Evolutionary conservation across 2,329 filamentous ascomycete species (phyloP), one percentile per base, ranked within the genome.

Genomic region (Trichoderma sp.): DNA sequence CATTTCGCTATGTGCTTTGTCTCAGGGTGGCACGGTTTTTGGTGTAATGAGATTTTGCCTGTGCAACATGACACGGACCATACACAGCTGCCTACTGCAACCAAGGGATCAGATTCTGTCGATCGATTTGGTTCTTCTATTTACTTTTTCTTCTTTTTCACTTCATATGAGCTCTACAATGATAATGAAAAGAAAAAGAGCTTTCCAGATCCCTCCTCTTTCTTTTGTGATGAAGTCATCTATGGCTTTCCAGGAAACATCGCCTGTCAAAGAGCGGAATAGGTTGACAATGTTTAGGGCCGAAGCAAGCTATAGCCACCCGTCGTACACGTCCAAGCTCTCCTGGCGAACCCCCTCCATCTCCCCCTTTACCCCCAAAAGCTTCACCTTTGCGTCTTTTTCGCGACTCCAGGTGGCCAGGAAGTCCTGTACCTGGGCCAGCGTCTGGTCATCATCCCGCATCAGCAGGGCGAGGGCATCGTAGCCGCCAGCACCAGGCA

Each of bases 401-500:
- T 86, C 83, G 75, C 80, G 76, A 73, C 85, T 90, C 91, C 94
- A 98, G 30, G 83, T 82, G 24, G 83, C 83, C 72, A 97, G 81
- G 57, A 93, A 90, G 57, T 83, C 81, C 74, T 87, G 85, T 26
- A 98, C 81, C 14, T 84, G 83, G 26, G 79, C 78, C 70, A 91
- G 83, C 1, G 93, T 93, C 63, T 86, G 87, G 43, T 85, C 86
- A 68, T 92, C 90, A 76, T 98, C 93, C 77, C 88, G 87, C 74
- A 97, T 89, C 72, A 99, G 81, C 73, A 99, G 81, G 1, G 92
- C 92, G 70, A 97, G 87, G 1, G 96, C 96, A 84, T 99, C 96
- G 78, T 93, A 98, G 0, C 96, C 96, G 11, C 96, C 96, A 0
- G 96, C 96, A 0, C 96, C 96, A 0, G 96, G 96, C 0, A 98